These are phyloP conservation scores for Rhododendron mucronatum DNA, from an alignment of 148 eudicot genomes.

Conservation along the genomic window DNA sequence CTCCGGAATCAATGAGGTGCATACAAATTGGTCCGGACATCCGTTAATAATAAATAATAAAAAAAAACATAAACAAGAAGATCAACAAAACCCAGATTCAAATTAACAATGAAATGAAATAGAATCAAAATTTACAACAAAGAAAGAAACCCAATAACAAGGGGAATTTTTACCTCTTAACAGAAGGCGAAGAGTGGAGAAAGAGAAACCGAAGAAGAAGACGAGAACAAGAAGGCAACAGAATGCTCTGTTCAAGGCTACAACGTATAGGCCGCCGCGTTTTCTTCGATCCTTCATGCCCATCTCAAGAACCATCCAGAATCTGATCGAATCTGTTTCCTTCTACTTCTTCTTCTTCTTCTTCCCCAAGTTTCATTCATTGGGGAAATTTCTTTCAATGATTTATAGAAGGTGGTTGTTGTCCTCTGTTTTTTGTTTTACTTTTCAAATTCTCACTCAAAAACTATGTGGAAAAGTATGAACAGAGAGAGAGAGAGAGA, in stretches of 20 bases:
- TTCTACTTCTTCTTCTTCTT: background rate
- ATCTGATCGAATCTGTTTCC: background rate
- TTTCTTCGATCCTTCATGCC: slow-evolving; percentile 29
- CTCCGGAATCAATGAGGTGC: background rate
- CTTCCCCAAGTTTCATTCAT: background rate
- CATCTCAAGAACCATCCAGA: background rate
- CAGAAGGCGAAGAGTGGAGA: slow-evolving; percentile 21
- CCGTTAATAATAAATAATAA: background rate
- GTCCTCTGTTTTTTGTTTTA: too few species aligned
- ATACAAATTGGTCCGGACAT: background rate
- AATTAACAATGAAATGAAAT: background rate
- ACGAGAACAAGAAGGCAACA: slow-evolving; percentile 15
- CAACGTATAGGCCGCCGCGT: background rate
- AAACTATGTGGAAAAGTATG: background rate
- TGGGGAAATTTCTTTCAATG: background rate
- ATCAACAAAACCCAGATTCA: background rate
- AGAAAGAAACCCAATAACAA: background rate
- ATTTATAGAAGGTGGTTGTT: background rate
- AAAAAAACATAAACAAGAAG: background rate
- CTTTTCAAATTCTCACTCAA: background rate
- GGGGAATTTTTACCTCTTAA: slow-evolving; percentile 16
- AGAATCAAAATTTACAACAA: background rate
- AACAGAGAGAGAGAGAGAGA: background rate
- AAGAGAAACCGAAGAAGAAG: slow-evolving; percentile 22
- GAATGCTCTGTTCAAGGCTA: slow-evolving; percentile 14